Evolutionary conservation across 331 rosid genomes (phyloP), one percentile per base, ranked within the genome.

Genomic region (Pyrus hybrid): DNA sequence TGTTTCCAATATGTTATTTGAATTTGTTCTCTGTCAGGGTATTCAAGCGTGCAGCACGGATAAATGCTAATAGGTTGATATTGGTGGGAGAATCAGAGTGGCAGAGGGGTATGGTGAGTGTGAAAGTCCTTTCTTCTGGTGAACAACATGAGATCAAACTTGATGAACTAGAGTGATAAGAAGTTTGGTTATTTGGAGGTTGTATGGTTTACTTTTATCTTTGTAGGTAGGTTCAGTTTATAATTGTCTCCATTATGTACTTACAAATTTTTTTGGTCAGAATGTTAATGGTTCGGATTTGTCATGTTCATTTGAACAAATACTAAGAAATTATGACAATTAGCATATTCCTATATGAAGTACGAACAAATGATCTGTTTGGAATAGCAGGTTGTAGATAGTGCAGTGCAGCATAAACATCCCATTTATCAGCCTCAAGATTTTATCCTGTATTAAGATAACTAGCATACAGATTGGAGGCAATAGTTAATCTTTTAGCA

Each of bases 71-170:
- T 63, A 88, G 96, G 82, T 82, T 94, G 73, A 87, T 94, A 77
- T 79, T 94, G 71, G 96, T 94, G 58, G 99, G 99, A 67, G 86
- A 64, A 80, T 85, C 99, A 3, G 99, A 94, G 87, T 94, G 99
- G 99, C 90, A 92, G 80, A 84, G 79, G 86, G 97, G 96, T 74
- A 83, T 84, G 92, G 97, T 94, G 71, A 81, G 88, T 63, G 91
- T 94, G 35, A 94, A 94, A 90, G 71, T 80, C 70, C 99, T 94
- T 51, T 84, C 96, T 58, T 87, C 96, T 23, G 99, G 96, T 43
- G 93, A 94, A 76, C 96, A 92, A 82, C 63, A 83, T 5, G 96
- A 88, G 88, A 87, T 94, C 78, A 94, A 89, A 84, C 86, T 94
- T 29, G 96, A 87, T 76, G 91, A 94, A 79, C 86, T 92, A 32